These are phyloP conservation scores for Amaranthus cruentus DNA, from an alignment of 148 eudicot species.

Conservation along the genomic window DNA sequence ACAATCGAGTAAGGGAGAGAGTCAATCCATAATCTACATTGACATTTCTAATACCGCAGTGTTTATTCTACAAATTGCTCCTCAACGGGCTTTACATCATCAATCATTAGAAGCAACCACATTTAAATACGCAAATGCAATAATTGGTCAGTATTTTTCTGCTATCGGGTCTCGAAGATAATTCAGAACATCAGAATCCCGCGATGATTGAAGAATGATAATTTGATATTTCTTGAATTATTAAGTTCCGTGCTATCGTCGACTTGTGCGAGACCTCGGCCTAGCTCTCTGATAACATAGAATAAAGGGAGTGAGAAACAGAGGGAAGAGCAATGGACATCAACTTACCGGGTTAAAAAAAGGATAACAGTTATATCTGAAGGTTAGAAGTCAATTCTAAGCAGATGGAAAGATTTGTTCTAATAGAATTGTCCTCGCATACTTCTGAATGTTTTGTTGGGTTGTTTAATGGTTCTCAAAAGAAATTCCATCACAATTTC, in stretches of 20 bases:
- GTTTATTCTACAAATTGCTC: constrained; percentile 1
- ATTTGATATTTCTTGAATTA: constrained; percentile 4
- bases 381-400: too few species aligned
- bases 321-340: neutral
- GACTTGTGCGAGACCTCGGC: constrained; percentile 26
- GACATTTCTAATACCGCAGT: neutral
- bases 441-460: too few species aligned
- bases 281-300: constrained; percentile 32
- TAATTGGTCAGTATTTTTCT: neutral
- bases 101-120: constrained; percentile 3
- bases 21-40: constrained; percentile 7
- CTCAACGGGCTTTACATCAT: neutral
- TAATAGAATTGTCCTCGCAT: too few species aligned
- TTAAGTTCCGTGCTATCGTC: constrained; percentile 14
- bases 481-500: too few species aligned
- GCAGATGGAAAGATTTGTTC: too few species aligned
- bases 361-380: too few species aligned
- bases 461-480: too few species aligned
- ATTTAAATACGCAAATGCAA: constrained; percentile 1
- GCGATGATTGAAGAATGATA: neutral
- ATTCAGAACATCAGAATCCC: neutral
- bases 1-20: neutral
- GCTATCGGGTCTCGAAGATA: constrained; percentile 8
- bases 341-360: neutral
- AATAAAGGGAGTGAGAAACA: neutral